Evolutionary conservation across 129 eudicot species (phyloP).

Genomic region (Flaveria ramosissima): DNA sequence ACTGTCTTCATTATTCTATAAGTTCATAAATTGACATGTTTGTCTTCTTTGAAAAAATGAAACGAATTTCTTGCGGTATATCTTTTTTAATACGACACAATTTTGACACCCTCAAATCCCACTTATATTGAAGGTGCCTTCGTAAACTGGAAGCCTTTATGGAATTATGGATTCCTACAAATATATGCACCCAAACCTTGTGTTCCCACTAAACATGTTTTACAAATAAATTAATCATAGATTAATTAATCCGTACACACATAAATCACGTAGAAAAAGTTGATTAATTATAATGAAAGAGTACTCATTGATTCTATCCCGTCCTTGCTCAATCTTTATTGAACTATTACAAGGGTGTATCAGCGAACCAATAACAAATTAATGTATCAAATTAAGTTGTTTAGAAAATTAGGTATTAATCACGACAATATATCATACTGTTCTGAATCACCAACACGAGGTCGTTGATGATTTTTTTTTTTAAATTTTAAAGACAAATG

Average conservation of each 20-base stretch:
- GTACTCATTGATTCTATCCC: not conserved
- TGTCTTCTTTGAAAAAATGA: not conserved
- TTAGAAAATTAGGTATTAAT: not conserved
- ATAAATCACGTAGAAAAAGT: not conserved
- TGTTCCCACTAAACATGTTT: slow-evolving; percentile 5
- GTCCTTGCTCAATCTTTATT: not conserved
- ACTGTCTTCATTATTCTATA: not conserved
- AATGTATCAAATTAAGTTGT: not conserved
- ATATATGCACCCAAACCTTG: slow-evolving; percentile 37
- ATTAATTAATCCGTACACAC: not conserved
- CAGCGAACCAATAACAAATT: not conserved
- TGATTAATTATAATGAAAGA: not conserved
- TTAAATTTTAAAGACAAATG: not conserved
- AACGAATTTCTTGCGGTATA: not conserved
- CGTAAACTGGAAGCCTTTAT: slow-evolving; percentile 15
- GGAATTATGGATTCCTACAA: slow-evolving; percentile 25
- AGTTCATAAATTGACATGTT: not conserved
- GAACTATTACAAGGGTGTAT: not conserved
- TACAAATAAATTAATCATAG: not conserved
- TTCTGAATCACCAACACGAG: not conserved
- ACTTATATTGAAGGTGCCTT: slow-evolving; percentile 31
- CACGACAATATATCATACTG: not conserved
- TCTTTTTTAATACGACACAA: slow-evolving; percentile 11
- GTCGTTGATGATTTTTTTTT: not conserved
- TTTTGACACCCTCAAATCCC: slow-evolving; percentile 27